Conservation (phyloP, 2,329 filamentous ascomycete species). For the Ceratocystis huliohia region DNA sequence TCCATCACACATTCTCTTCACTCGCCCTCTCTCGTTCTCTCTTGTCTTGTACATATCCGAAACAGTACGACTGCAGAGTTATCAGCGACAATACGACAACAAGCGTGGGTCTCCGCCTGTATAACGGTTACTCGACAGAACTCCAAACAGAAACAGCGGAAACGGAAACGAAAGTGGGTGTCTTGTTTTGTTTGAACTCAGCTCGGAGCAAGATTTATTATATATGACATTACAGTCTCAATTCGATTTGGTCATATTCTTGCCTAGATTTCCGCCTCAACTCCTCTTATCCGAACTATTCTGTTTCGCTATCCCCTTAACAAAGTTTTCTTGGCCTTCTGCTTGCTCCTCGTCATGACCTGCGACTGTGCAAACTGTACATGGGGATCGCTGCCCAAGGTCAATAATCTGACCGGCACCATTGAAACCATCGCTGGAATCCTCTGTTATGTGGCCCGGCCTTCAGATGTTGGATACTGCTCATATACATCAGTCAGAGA, state of each 20-base stretch:
- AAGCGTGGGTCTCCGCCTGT: background rate
- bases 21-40: background rate
- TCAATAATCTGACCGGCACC: conserved; percentile 22
- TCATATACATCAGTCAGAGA: conserved; percentile 5
- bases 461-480: conserved; percentile 18
- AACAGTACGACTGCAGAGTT: background rate
- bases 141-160: background rate
- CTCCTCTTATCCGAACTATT: too few relatives aligned
- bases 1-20: background rate
- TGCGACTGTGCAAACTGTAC: conserved; percentile 23
- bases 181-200: background rate
- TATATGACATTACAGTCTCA: background rate
- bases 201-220: background rate
- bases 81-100: background rate
- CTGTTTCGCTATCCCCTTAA: background rate
- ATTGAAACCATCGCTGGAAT: conserved; percentile 24
- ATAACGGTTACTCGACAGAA: conserved; percentile 4
- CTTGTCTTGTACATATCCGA: background rate
- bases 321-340: background rate
- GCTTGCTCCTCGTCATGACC: background rate
- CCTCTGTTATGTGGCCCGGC: conserved; percentile 24
- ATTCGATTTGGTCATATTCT: background rate
- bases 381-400: conserved; percentile 22
- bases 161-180: background rate
- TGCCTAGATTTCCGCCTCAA: background rate